Base-by-base conservation (phyloP, 2,329 filamentous ascomycete genomes). In the Ceratocystis huliohia region DNA sequence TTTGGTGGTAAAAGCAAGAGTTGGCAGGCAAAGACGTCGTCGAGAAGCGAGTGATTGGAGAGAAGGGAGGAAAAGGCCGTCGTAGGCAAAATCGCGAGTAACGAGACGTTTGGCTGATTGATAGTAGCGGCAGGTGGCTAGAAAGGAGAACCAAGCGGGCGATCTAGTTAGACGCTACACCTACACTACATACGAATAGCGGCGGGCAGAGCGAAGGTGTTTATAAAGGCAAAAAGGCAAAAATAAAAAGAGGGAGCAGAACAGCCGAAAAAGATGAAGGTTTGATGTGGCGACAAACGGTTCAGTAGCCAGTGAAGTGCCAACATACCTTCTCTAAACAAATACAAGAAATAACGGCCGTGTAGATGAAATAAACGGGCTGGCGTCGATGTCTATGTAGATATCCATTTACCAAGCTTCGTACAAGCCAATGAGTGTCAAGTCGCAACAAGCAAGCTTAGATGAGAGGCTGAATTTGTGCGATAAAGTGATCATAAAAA, bases 401-500 rank as follows among this genome's bases (percentile, higher is more conserved):
- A 25, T 56, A 15, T 56, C 50, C 8, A 56, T 20, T 15, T 30
- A 37, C 33, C 56, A 59, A 59, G 56, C 56, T 59, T 59, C 5
- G 30, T 59, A 30, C 56, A 59, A 37, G 25, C 28, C 56, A 59
- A 59, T 59, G 25, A 59, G 20, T 59, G 30, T 59, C 56, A 59
- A 59, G 56, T 59, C 56, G 56, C 56, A 41, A 41, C 37, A 13
- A 41, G 37, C 37, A 59, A 59, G 56, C 56, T 37, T 17, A 37
- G 28, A 53, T 53, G 48, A 28, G 22, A 28, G 17, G 48, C 20
- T 15, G 48, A 25, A 53, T 15, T 22, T 53, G 10, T 53, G 48
- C 56, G 56, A 59, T 59, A 37, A 59, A 37, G 25, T 59, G n/a
- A n/a, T 37, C 56, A 59, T n/a, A 25, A 59, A 59, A 59, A 33